Percentiles rank a stretch among this genome's conserved stretches.
Conservation (phyloP, 306 rosid genomes). For the Medicago ruthenica region DNA sequence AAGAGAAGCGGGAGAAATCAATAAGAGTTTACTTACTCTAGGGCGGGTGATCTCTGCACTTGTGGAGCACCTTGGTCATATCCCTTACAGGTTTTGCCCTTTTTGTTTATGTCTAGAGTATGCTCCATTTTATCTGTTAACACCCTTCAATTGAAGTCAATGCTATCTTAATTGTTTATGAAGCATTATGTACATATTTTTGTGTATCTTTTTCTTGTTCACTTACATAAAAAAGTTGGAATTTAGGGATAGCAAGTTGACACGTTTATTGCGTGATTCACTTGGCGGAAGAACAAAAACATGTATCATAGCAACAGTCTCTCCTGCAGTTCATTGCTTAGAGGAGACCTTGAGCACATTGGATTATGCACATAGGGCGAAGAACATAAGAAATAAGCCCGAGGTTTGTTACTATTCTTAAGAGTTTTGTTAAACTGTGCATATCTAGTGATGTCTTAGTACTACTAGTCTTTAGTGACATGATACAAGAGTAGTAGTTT, state of each 20-base stretch:
- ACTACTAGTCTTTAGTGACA: background rate
- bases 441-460: background rate
- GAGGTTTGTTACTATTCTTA: constrained; percentile 65
- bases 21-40: constrained; percentile 92
- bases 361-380: constrained; percentile 97
- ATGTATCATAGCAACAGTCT: constrained; percentile 97
- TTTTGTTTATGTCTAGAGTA: background rate
- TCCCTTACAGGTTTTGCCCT: constrained; percentile 80
- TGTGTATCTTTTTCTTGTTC: constrained; percentile 7
- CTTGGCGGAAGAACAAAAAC: constrained; percentile 99
- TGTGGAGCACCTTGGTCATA: constrained; percentile 97
- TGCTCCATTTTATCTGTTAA: constrained; percentile 3
- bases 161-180: background rate
- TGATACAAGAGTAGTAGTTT: background rate
- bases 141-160: background rate
- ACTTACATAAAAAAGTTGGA: constrained; percentile 34
- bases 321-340: constrained; percentile 96
- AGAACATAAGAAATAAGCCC: constrained; percentile 87
- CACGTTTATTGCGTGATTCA: constrained; percentile 95
- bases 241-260: constrained; percentile 95
- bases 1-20: constrained; percentile 98
- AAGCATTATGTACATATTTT: background rate
- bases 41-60: constrained; percentile 95
- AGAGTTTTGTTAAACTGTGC: constrained; percentile 2
- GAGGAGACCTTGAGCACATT: constrained; percentile 95